Base-by-base conservation (phyloP, 176 grass and related monocot genomes). In the Lolium multiflorum region DNA sequence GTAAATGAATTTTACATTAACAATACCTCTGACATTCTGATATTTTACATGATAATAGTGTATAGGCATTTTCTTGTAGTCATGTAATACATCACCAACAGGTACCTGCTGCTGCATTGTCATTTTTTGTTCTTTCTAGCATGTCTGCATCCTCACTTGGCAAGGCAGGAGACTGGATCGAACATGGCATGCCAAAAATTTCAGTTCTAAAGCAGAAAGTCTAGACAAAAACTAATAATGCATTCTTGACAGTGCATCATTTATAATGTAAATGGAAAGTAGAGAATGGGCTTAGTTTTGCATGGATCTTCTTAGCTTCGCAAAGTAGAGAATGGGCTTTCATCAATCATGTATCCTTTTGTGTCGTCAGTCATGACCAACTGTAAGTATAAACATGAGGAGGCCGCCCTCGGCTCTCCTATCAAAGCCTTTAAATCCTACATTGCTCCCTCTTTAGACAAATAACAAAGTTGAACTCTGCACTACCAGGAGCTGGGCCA, bases 391-490 rank as follows among this genome's bases (percentile, higher is more conserved):
- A 98, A 50, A 96, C 54, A 88, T 96, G 92, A 46, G 31, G 94
- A 90, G 41, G 84, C 8, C 96, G 22, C 76, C 94, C 97, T 86
- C 65, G 91, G 59, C 86, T 82, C 58, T 92, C 87, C 63, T 71
- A 89, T 71, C 85, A 99, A 88, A 87, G 50, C 71, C 70, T 84
- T 89, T 62, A 90, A 94, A 61, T 90, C 87, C 58, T 96, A 85
- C 87, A 99, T 88, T 77, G 96, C 89, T 89, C 90, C 90, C 74
- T 61, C 81, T 87, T 93, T 91, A 44, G 94, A 94, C 54, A 94
- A 71, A 99, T 89, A 61, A 93, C 94, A 96, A 87, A 90, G 89
- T 99, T 96, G 69, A 97, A 99, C 51, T 82, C 94, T 14, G 89
- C 90, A 83, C 70, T 93, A 83, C 92, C 89, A 69, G 94, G 97